A percentile compares a stretch with the other conserved stretches of the same genome.
Evolutionary conservation across 257 asterid genomes (phyloP).

Genomic region (Galeopsis tetrahit): DNA sequence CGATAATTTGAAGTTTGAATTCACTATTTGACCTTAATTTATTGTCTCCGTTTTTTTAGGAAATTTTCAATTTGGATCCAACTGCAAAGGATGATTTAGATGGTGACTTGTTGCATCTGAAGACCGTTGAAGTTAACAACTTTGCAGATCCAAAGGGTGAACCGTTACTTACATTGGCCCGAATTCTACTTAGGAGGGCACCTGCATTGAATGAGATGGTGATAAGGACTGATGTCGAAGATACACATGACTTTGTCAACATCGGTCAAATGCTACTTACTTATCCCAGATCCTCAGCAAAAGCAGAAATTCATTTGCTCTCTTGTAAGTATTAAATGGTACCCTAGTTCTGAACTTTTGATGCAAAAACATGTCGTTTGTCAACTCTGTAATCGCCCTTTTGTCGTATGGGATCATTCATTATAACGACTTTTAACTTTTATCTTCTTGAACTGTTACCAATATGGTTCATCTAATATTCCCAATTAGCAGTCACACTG

Average conservation of each 20-base stretch:
- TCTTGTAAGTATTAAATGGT: too few relatives aligned
- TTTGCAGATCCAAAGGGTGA: neutral
- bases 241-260: neutral
- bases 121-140: constrained; percentile 11
- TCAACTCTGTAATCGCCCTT: too few relatives aligned
- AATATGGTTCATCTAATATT: too few relatives aligned
- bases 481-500: too few relatives aligned
- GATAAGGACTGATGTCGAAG: neutral
- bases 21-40: neutral
- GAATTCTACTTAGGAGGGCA: constrained; percentile 24
- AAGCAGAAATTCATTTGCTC: too few relatives aligned
- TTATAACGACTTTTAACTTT: too few relatives aligned
- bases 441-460: too few relatives aligned
- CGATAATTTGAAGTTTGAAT: neutral
- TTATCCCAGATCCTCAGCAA: too few relatives aligned
- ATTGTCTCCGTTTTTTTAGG: neutral
- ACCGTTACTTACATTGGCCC: neutral
- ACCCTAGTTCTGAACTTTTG: too few relatives aligned
- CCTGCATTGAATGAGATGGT: constrained; percentile 3
- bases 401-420: too few relatives aligned
- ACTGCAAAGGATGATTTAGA: neutral
- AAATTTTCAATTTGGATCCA: too few relatives aligned
- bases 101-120: constrained; percentile 16
- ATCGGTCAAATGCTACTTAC: constrained; percentile 7
- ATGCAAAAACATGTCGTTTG: too few relatives aligned